phyloP scores from a whole-genome alignment of 495 filamentous ascomycete species.

The Penicillium macrosclerotiorum region DNA sequence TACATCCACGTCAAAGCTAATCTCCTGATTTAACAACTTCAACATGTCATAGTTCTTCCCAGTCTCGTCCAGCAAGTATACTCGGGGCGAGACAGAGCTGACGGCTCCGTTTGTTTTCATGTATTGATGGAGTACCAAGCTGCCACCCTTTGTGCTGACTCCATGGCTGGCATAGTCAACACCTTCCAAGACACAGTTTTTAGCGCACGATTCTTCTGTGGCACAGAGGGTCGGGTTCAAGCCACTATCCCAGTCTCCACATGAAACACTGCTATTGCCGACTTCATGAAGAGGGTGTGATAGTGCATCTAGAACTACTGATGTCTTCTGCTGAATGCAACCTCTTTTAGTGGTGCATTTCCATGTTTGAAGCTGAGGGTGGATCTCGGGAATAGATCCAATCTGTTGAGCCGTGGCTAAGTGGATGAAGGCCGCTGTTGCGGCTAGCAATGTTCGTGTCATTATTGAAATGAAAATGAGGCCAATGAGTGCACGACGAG shows the following conservation, averaged over 20 bases:
- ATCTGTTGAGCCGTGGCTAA: conserved; percentile 23
- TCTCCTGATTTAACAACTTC: conserved; percentile 55
- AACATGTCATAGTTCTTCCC: conserved; percentile 59
- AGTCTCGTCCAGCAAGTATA: conserved; percentile 57
- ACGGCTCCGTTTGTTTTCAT: conserved; percentile 24
- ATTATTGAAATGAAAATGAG: neutral
- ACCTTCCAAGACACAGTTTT: conserved; percentile 53
- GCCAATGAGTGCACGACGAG: neutral
- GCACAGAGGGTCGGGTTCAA: conserved; percentile 47
- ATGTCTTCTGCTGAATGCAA: conserved; percentile 37
- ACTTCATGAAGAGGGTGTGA: conserved; percentile 47
- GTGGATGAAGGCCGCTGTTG: conserved; percentile 11
- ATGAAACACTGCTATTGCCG: conserved; percentile 19
- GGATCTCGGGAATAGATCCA: conserved; percentile 28
- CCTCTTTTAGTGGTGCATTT: conserved; percentile 37
- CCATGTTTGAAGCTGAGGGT: conserved; percentile 36
- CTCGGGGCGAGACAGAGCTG: conserved; percentile 48
- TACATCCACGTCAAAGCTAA: conserved; percentile 64
- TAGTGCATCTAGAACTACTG: conserved; percentile 38
- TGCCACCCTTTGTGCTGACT: conserved; percentile 40
- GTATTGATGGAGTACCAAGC: conserved; percentile 46
- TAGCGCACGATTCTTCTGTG: conserved; percentile 41
- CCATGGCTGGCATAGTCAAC: conserved; percentile 47
- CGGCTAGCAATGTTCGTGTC: neutral
- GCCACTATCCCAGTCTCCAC: conserved; percentile 33